A percentile compares a stretch with the other conserved stretches of the same genome.
Evolutionary conservation across 2,329 filamentous ascomycete species (phyloP).

Genomic region (Diaporthe nobilis): DNA sequence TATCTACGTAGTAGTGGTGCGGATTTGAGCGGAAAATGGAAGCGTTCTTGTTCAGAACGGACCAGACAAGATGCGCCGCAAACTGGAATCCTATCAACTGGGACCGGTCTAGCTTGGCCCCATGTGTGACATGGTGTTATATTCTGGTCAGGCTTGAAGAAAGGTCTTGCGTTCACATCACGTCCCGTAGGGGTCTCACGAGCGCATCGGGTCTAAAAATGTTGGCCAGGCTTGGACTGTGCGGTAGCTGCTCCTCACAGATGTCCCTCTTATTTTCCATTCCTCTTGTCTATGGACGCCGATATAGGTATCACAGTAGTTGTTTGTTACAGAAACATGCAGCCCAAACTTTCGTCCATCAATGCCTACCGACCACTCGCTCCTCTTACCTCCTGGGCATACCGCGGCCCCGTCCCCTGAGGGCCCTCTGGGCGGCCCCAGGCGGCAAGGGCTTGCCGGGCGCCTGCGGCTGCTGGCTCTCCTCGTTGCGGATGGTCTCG

Average conservation of each 20-base stretch:
- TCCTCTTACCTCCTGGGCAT: conserved; percentile 84
- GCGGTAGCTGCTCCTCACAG: conserved; percentile 1
- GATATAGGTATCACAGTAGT: conserved; percentile 42
- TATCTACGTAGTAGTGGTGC: neutral
- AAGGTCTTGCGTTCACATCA: neutral
- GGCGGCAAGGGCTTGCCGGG: conserved; percentile 82
- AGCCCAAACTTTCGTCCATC: conserved; percentile 15
- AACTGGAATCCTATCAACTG: too few relatives aligned
- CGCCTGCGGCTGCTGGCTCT: conserved; percentile 86
- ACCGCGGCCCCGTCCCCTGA: conserved; percentile 86
- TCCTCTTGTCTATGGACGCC: conserved; percentile 40
- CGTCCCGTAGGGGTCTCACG: neutral
- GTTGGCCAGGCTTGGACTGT: neutral
- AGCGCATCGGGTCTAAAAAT: too few relatives aligned
- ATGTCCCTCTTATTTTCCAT: conserved; percentile 29
- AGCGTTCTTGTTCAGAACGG: neutral
- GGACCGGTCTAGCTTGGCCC: neutral
- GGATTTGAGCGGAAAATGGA: neutral
- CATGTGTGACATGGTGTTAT: neutral
- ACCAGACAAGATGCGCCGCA: too few relatives aligned
- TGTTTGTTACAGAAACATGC: conserved; percentile 39
- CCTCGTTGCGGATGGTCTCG: conserved; percentile 98
- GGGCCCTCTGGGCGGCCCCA: conserved; percentile 88
- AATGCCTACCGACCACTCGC: neutral
- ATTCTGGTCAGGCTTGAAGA: neutral